Evolutionary conservation across 1,284 basidiomycete species (phyloP).

Genomic region (Cystobasidium pallidum): DNA sequence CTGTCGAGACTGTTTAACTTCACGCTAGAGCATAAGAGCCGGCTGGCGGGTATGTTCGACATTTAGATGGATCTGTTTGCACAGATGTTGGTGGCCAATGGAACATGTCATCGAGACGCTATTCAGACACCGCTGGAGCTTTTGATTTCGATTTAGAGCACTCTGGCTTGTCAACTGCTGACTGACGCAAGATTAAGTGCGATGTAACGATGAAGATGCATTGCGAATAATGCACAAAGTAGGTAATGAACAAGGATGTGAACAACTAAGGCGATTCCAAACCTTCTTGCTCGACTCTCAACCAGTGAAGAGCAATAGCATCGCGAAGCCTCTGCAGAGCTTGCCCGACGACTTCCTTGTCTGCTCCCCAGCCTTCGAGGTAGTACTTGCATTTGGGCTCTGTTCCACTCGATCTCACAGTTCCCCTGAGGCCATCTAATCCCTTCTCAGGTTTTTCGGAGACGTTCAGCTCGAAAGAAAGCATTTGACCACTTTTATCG

Average conservation of each 20-base stretch:
- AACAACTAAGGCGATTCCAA: constrained; percentile 56
- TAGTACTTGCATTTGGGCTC: constrained; percentile 90
- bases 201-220: too few relatives aligned
- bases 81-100: too few relatives aligned
- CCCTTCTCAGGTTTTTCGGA: constrained; percentile 59
- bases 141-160: too few relatives aligned
- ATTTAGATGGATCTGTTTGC: too few relatives aligned
- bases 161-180: too few relatives aligned
- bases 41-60: too few relatives aligned
- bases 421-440: constrained; percentile 67
- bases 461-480: constrained; percentile 63
- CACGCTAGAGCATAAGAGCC: not conserved
- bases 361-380: constrained; percentile 69
- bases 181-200: too few relatives aligned
- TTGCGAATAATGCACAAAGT: not conserved
- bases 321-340: constrained; percentile 62
- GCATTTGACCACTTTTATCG: constrained; percentile 75
- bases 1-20: constrained; percentile 38
- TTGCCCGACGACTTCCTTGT: constrained; percentile 60
- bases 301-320: constrained; percentile 69
- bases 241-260: too few relatives aligned
- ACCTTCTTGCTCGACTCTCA: constrained; percentile 65
- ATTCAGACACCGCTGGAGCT: too few relatives aligned
- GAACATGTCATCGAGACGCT: too few relatives aligned
- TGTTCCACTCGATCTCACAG: constrained; percentile 72